Base-by-base conservation (phyloP, 2,329 filamentous ascomycete genomes). In the Penicillium sp. region DNA sequence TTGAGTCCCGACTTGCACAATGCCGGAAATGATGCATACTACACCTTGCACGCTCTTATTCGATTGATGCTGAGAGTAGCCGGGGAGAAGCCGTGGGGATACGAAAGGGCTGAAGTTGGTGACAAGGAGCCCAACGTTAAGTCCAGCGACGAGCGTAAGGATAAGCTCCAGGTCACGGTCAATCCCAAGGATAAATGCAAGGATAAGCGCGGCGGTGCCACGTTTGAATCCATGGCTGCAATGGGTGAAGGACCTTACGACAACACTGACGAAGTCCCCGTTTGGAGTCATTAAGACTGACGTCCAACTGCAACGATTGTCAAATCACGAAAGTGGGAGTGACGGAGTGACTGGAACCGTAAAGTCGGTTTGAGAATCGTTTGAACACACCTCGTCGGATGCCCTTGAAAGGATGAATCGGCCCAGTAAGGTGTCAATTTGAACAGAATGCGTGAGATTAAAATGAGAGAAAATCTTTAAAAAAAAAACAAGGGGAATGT, bases 11-110 rank as follows among this genome's bases (percentile, higher is more conserved):
- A 89, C 65, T 79, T 93, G n/a, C 92, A 96, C 74, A 96, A 96
- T 68, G 92, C 88, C 0, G 84, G 92, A 1, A 96, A 96, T 63
- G 92, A 96, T 70, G 91, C 92, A 0, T 83, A 86, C 1, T 94
- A 89, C 70, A 93, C 91, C 0, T 75, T 96, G 61, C 86, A 88
- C 60, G 88, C 86, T 8, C 83, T 94, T 80, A 72, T 96, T 7
- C 84, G 78, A 6, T 82, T 91, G 23, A 55, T 55, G 35, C 38
- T 63, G 23, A 31, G 53, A 33, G 53, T 45, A 9, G 57, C 54
- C 12, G 48, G 53, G 0, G 58, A 58, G 35, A 43, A 25, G 33
- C 35, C 47, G 4, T 23, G 27, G 17, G 35, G n/a, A 15, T 39
- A 49, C 15, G 45, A 47, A 29, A 6, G 4, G 4, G 29, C 17